Conservation (phyloP, 2,329 filamentous ascomycete genomes). For the Colletotrichum higginsianum region DNA sequence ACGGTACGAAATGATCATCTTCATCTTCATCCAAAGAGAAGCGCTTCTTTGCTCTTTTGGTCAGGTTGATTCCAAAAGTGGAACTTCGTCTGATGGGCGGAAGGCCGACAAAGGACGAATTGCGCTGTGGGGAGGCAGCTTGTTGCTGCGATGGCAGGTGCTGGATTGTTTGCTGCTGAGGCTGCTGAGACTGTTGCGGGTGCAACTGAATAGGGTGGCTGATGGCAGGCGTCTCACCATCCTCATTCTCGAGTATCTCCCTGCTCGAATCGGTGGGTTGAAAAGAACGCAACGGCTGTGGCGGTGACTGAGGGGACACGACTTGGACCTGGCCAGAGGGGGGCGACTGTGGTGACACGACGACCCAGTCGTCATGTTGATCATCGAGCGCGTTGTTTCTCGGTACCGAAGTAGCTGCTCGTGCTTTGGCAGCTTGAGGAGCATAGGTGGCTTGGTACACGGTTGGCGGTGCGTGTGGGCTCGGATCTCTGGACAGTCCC, state of each 20-base stretch:
- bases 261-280: conserved; percentile 22
- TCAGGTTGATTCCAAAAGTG: conserved; percentile 63
- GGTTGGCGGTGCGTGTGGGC: conserved; percentile 9
- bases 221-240: not conserved
- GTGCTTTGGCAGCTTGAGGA: conserved; percentile 10
- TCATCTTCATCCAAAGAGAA: conserved; percentile 54
- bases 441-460: conserved; percentile 8
- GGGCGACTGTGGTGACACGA: conserved; percentile 49
- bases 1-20: conserved; percentile 44
- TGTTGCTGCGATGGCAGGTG: conserved; percentile 38
- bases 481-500: conserved; percentile 43
- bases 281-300: conserved; percentile 9
- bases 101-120: conserved; percentile 69
- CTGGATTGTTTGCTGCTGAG: conserved; percentile 43
- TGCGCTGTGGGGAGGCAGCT: conserved; percentile 54
- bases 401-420: not conserved
- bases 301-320: conserved; percentile 43
- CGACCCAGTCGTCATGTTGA: conserved; percentile 52
- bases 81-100: conserved; percentile 73
- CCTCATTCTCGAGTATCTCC: conserved; percentile 2
- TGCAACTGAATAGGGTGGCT: not conserved
- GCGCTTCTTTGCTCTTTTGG: conserved; percentile 52
- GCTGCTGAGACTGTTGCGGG: not conserved
- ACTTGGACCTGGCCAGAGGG: conserved; percentile 45
- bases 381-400: conserved; percentile 40